A percentile compares a stretch with the other conserved stretches of the same genome.
phyloP scores from a whole-genome alignment of 768 basidiomycete genomes.

The Dacryopinax spathularia region DNA sequence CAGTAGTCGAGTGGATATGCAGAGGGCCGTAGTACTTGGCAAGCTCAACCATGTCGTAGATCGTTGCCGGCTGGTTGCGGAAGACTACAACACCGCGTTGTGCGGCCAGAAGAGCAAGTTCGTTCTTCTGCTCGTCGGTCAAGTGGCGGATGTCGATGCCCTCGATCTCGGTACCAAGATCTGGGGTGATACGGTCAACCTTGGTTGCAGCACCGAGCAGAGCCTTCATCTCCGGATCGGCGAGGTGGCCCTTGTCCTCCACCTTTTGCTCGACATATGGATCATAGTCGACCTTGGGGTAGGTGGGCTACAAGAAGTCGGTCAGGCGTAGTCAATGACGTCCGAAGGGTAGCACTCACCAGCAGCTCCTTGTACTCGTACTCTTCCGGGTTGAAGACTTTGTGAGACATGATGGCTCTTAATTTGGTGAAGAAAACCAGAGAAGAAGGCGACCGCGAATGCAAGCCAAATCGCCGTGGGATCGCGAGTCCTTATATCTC shows the following conservation, averaged over 20 bases:
- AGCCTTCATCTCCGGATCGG: neutral
- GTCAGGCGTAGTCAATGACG: neutral
- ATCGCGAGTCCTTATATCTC: neutral
- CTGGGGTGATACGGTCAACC: neutral
- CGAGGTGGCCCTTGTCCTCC: neutral
- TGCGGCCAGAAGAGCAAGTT: neutral
- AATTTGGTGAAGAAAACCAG: neutral
- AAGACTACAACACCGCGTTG: slow-evolving; percentile 1
- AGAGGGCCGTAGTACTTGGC: slow-evolving; percentile 7
- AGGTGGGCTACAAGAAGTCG: neutral
- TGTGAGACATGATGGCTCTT: neutral
- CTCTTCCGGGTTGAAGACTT: neutral
- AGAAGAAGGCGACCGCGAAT: neutral
- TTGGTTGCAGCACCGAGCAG: slow-evolving; percentile 1
- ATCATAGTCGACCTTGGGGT: slow-evolving; percentile 3
- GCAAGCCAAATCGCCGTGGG: neutral
- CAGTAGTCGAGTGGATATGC: slow-evolving; percentile 25
- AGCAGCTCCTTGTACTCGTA: neutral
- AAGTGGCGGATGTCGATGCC: neutral
- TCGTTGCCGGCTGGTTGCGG: neutral
- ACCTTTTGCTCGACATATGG: slow-evolving; percentile 1
- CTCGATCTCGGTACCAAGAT: neutral
- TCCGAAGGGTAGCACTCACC: neutral
- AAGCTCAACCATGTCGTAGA: slow-evolving; percentile 1
- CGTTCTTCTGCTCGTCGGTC: slow-evolving; percentile 4